Percentiles rank a stretch among this genome's conserved stretches.
These are phyloP conservation scores for Tricholoma furcatifolium DNA, from an alignment of 768 basidiomycete species.

Conservation along the genomic window DNA sequence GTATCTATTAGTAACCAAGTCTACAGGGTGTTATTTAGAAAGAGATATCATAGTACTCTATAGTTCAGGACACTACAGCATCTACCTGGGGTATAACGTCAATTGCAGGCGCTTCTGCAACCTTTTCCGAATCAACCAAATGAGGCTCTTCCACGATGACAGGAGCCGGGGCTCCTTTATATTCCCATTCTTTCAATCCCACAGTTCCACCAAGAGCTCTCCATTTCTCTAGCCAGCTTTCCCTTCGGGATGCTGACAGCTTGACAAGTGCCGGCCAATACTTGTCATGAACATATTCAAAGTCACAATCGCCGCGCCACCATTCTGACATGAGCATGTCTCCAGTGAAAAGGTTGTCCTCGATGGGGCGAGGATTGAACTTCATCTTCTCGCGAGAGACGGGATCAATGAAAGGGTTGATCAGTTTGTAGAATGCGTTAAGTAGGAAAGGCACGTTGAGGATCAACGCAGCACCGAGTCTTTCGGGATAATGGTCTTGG, in stretches of 20 bases:
- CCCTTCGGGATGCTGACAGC: conserved; percentile 50
- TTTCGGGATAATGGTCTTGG: conserved; percentile 85
- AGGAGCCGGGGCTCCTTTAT: conserved; percentile 39
- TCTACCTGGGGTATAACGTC: background rate
- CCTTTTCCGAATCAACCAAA: conserved; percentile 1
- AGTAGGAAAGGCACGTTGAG: conserved; percentile 81
- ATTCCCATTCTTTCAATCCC: conserved; percentile 79
- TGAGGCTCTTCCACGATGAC: background rate
- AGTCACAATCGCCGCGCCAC: conserved; percentile 68
- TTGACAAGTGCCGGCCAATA: conserved; percentile 72
- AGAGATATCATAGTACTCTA: background rate
- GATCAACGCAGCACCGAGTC: conserved; percentile 73
- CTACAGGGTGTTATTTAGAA: background rate
- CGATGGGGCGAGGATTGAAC: conserved; percentile 68
- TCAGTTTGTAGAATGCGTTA: conserved; percentile 72
- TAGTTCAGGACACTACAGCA: background rate
- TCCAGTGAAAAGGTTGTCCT: conserved; percentile 65
- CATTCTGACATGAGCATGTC: conserved; percentile 68
- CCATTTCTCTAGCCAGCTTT: conserved; percentile 62
- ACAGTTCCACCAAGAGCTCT: conserved; percentile 61
- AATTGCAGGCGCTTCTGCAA: background rate
- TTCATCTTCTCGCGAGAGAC: conserved; percentile 72
- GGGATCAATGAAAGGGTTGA: conserved; percentile 82
- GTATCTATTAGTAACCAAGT: too few species aligned
- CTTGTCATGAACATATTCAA: conserved; percentile 70